phyloP scores from a whole-genome alignment of 768 basidiomycete species.

The Mycena epipterygia region DNA sequence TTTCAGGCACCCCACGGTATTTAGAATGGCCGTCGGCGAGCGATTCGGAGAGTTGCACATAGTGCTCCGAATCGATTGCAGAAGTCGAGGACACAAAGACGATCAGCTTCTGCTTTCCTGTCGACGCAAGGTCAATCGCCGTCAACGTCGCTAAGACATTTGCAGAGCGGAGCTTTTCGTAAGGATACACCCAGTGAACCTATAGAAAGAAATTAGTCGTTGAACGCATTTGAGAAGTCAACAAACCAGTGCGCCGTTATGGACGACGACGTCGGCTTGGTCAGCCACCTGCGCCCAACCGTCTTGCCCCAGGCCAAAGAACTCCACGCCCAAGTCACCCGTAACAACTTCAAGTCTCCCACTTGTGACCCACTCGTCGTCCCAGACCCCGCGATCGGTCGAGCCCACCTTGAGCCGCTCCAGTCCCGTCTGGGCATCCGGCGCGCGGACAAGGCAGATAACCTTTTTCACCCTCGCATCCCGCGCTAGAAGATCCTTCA shows the following conservation, averaged over 20 bases:
- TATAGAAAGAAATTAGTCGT: conserved; percentile 44
- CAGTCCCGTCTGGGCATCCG: conserved; percentile 71
- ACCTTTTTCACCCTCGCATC: conserved; percentile 82
- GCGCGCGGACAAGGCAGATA: conserved; percentile 90
- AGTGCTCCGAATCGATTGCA: conserved; percentile 93
- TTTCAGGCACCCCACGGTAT: conserved; percentile 84
- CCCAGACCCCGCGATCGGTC: conserved; percentile 89
- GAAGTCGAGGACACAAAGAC: conserved; percentile 97
- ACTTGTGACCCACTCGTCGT: conserved; percentile 81
- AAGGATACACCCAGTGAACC: conserved; percentile 99
- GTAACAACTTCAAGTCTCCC: conserved; percentile 82
- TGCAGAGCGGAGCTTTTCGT: conserved; percentile 90
- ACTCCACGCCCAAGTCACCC: conserved; percentile 85
- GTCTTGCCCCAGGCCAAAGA: conserved; percentile 77
- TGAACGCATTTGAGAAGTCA: not conserved
- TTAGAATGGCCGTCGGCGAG: conserved; percentile 55
- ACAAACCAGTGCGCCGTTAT: conserved; percentile 96
- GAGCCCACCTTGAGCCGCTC: conserved; percentile 79
- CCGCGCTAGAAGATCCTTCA: conserved; percentile 81
- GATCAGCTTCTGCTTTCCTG: conserved; percentile 80
- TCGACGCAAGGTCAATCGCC: conserved; percentile 82
- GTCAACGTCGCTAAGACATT: conserved; percentile 96
- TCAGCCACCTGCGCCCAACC: conserved; percentile 77
- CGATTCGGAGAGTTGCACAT: conserved; percentile 88
- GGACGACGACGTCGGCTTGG: conserved; percentile 87